Percentiles rank a stretch among this genome's conserved stretches.
phyloP scores from a whole-genome alignment of 768 basidiomycete species.

The Mycena chlorophos region DNA sequence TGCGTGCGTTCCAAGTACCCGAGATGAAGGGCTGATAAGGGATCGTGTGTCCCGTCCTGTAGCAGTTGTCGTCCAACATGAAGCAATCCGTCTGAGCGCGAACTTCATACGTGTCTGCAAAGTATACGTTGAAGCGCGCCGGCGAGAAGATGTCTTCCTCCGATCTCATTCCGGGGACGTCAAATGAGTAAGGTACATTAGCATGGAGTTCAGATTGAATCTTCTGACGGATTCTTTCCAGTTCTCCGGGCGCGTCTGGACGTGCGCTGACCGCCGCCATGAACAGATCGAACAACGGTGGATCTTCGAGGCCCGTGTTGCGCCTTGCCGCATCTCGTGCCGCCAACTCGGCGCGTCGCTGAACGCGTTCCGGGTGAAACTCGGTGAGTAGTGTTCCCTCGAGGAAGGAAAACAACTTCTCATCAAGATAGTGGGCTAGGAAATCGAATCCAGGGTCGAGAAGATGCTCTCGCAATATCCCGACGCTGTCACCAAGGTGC shows the following conservation, averaged over 20 bases:
- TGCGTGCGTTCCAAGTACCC: not conserved
- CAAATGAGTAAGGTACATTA: not conserved
- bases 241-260: not conserved
- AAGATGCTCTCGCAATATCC: constrained; percentile 1
- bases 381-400: not conserved
- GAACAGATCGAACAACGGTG: not conserved
- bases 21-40: not conserved
- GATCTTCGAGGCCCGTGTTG: not conserved
- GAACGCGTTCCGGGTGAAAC: not conserved
- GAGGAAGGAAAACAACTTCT: not conserved
- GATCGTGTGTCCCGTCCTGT: not conserved
- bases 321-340: not conserved
- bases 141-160: not conserved
- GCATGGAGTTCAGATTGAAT: not conserved
- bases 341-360: not conserved
- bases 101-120: not conserved
- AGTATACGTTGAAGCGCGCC: not conserved
- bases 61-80: not conserved
- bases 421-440: not conserved
- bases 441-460: constrained; percentile 8
- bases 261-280: not conserved
- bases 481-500: not conserved
- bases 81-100: not conserved
- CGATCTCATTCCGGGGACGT: not conserved
- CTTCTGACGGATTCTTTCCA: not conserved